Base-by-base conservation (phyloP, 495 filamentous ascomycete genomes). In the Glonium stellatum region DNA sequence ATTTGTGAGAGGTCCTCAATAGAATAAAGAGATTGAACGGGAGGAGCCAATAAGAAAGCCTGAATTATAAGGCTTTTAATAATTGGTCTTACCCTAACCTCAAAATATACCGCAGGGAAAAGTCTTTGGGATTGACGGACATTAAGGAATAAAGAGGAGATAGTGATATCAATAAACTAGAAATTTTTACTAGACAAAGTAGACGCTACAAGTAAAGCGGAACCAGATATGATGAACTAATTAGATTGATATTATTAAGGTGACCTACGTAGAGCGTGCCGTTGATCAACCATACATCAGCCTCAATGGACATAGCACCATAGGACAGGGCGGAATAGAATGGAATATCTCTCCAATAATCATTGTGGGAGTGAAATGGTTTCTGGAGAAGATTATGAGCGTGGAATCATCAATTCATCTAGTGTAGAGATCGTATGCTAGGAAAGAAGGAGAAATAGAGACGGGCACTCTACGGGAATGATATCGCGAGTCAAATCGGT, bases 261-360 rank as follows among this genome's bases (percentile, higher is more conserved):
- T 1, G 11, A 66, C 69, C 34, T 65, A 72, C 71, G 67, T 70
- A 69, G 13, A 76, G 65, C 10, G 71, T 73, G 22, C 58, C 70
- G 49, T 73, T 73, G 48, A 66, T 67, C 54, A 75, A 59, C 70
- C 70, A 76, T 21, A 76, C 73, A 62, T 76, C 73, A 1, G 70
- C 73, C 60, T 76, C 73, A 21, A 68, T 68, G 19, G 49, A 59
- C 0, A 72, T 53, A 36, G 70, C 70, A 8, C 73, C 73, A 36
- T 72, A 69, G 5, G 66, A 65, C 25, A 76, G 60, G 1, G 69
- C 73, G 1, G 67, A 64, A 42, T 71, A 72, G 62, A 72, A 72
- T 0, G 71, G 71, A 1, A 74, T 54, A 47, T 72, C 71, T 22
- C 73, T 65, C 73, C 73, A 76, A 59, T 76, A 76, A 61, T 75